Percentiles rank a stretch among this genome's conserved stretches.
These are phyloP conservation scores for Calycina marina DNA, from an alignment of 2,329 filamentous ascomycete genomes.

Conservation along the genomic window DNA sequence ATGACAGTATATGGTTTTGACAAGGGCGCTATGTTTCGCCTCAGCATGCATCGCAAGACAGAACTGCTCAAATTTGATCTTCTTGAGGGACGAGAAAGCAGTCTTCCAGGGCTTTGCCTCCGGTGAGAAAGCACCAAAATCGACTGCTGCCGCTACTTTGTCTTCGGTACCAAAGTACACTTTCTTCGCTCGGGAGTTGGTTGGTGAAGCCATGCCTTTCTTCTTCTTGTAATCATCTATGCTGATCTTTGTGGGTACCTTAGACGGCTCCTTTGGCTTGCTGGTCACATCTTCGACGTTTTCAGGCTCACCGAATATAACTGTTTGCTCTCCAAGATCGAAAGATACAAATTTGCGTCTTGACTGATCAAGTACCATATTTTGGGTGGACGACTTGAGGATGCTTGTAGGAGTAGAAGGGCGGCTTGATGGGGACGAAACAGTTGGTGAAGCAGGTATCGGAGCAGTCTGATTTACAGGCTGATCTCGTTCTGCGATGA, in stretches of 20 bases:
- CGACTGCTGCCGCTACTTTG: conserved; percentile 5
- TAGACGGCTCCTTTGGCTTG: background rate
- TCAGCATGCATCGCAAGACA: conserved; percentile 18
- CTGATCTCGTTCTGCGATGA: background rate
- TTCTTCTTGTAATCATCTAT: conserved; percentile 8
- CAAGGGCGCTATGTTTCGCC: conserved; percentile 4
- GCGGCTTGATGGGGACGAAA: background rate
- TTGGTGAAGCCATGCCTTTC: conserved; percentile 1
- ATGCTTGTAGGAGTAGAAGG: background rate
- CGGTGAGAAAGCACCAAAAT: conserved; percentile 10
- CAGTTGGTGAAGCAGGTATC: too few relatives aligned
- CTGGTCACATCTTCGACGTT: background rate
- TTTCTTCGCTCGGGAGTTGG: conserved; percentile 9
- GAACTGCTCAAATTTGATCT: conserved; percentile 12
- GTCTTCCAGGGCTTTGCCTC: conserved; percentile 6
- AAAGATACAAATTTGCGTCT: conserved; percentile 1
- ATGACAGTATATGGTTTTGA: conserved; percentile 5
- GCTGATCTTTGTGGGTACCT: conserved; percentile 6
- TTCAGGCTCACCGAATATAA: conserved; percentile 3
- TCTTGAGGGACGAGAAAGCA: conserved; percentile 4
- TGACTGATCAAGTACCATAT: background rate
- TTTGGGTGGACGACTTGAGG: background rate
- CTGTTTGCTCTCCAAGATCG: conserved; percentile 1
- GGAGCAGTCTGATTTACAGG: too few relatives aligned
- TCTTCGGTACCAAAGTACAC: conserved; percentile 13